These are phyloP conservation scores for Fusarium dlaminii DNA, from an alignment of 2,329 filamentous ascomycete species.

Conservation along the genomic window DNA sequence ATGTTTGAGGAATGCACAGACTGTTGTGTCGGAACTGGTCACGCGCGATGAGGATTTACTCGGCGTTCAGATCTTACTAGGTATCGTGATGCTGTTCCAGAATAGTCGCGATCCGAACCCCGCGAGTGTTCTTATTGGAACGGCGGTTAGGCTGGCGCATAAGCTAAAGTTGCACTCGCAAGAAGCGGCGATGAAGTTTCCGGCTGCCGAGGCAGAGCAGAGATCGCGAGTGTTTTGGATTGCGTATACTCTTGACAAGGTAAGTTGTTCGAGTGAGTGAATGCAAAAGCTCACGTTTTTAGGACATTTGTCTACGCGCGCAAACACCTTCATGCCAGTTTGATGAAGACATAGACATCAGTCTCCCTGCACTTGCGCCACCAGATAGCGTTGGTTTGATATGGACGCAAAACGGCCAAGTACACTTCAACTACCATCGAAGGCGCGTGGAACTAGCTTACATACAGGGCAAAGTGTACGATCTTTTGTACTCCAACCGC, in stretches of 20 bases:
- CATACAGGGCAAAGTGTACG: constrained; percentile 54
- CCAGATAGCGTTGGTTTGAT: constrained; percentile 48
- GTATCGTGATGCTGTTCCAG: constrained; percentile 51
- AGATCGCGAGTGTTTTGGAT: constrained; percentile 54
- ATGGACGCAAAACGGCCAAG: constrained; percentile 47
- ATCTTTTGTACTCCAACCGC: constrained; percentile 49
- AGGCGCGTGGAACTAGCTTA: constrained; percentile 52
- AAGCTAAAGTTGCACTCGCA: constrained; percentile 49
- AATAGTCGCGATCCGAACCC: constrained; percentile 50
- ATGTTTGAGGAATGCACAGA: constrained; percentile 52
- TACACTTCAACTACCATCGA: constrained; percentile 51
- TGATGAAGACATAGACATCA: constrained; percentile 54
- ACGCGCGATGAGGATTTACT: constrained; percentile 50
- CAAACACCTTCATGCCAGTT: constrained; percentile 51
- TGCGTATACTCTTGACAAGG: constrained; percentile 53
- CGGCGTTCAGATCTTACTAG: constrained; percentile 52
- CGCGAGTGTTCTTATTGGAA: constrained; percentile 51
- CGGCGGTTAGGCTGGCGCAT: constrained; percentile 52
- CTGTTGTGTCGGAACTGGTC: constrained; percentile 51
- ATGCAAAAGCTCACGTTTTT: neutral
- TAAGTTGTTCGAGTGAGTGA: neutral
- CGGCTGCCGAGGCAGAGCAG: constrained; percentile 47
- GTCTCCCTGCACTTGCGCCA: constrained; percentile 45
- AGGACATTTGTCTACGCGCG: constrained; percentile 49
- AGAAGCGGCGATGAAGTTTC: constrained; percentile 32